These are phyloP conservation scores for Backusella australiensis DNA, from an alignment of 192 early-diverging fungal species.

Conservation along the genomic window DNA sequence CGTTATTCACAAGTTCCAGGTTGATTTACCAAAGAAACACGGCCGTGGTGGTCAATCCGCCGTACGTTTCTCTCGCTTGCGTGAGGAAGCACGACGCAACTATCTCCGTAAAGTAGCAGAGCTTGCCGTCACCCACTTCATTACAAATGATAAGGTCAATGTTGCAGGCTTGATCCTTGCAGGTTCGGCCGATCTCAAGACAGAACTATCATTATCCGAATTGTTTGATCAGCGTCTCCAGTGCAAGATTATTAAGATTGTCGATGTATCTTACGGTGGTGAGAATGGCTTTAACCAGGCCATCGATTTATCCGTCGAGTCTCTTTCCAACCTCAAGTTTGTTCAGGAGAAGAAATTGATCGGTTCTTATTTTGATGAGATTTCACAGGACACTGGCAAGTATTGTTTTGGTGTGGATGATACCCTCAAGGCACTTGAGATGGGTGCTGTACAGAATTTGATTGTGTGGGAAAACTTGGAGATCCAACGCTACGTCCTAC, in stretches of 20 bases:
- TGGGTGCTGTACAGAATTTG: conserved; percentile 95
- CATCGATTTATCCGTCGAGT: conserved; percentile 88
- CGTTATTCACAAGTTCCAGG: conserved; percentile 91
- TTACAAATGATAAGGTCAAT: conserved; percentile 79
- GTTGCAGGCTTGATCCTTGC: conserved; percentile 89
- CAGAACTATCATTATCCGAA: conserved; percentile 91
- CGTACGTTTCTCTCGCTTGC: conserved; percentile 97
- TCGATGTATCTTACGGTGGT: conserved; percentile 98
- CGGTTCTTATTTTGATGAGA: conserved; percentile 94
- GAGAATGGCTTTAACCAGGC: conserved; percentile 99
- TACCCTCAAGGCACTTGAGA: conserved; percentile 94
- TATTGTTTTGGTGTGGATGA: conserved; percentile 95
- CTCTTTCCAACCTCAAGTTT: conserved; percentile 95
- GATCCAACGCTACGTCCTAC: conserved; percentile 70
- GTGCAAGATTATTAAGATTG: conserved; percentile 86
- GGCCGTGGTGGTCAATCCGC: conserved; percentile 99
- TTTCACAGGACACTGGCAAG: conserved; percentile 95
- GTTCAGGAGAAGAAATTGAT: conserved; percentile 99
- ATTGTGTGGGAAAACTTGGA: conserved; percentile 98
- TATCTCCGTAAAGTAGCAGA: conserved; percentile 99
- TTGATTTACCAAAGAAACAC: conserved; percentile 99
- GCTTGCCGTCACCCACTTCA: conserved; percentile 90
- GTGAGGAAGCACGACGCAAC: conserved; percentile 98
- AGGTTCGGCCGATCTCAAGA: conserved; percentile 99
- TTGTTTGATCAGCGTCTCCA: conserved; percentile 92